These are phyloP conservation scores for Debaryomyces castellii DNA, from an alignment of 805 yeast genomes.

Conservation along the genomic window DNA sequence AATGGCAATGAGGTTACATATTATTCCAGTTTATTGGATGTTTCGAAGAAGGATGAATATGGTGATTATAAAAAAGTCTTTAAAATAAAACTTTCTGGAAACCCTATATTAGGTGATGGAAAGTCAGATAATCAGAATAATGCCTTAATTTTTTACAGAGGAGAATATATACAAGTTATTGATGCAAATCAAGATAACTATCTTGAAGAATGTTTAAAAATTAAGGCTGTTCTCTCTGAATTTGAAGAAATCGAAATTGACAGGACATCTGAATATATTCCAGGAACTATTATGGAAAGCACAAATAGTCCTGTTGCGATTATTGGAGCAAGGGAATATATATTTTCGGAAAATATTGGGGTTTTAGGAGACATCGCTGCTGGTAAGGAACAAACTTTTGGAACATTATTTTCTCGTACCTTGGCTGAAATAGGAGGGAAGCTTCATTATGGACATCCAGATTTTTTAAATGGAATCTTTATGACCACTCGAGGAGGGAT, in stretches of 20 bases:
- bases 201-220: constrained; percentile 89
- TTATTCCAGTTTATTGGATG: constrained; percentile 61
- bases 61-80: constrained; percentile 42
- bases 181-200: constrained; percentile 98
- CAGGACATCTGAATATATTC: constrained; percentile 56
- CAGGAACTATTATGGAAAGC: constrained; percentile 37
- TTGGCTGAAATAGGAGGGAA: constrained; percentile 93
- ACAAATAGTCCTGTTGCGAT: constrained; percentile 65
- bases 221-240: constrained; percentile 83
- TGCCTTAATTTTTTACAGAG: constrained; percentile 81
- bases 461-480: constrained; percentile 82
- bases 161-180: constrained; percentile 91
- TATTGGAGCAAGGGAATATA: constrained; percentile 92
- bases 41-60: constrained; percentile 48
- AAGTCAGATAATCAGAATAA: constrained; percentile 95
- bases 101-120: constrained; percentile 95
- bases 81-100: constrained; percentile 80
- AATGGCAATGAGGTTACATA: constrained; percentile 43
- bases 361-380: constrained; percentile 95
- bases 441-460: constrained; percentile 95
- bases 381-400: constrained; percentile 96
- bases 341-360: constrained; percentile 90
- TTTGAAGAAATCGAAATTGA: constrained; percentile 73
- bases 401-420: constrained; percentile 91
- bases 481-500: constrained; percentile 97